phyloP scores from a whole-genome alignment of 129 eudicot genomes.

The Lactuca saligna region DNA sequence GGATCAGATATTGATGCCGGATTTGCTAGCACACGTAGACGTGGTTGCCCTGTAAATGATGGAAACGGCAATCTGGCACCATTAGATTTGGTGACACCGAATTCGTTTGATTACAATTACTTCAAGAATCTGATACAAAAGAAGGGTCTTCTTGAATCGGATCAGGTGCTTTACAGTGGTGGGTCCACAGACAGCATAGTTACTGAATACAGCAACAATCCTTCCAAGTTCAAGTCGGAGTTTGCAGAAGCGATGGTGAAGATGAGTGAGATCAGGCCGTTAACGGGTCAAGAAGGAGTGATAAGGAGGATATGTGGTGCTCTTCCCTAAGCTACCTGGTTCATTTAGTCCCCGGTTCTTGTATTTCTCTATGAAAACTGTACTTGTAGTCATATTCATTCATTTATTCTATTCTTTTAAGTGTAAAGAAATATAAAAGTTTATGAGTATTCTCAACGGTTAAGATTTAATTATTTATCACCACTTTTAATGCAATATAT shows the following conservation, averaged over 20 bases:
- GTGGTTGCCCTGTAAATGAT: conserved; percentile 42
- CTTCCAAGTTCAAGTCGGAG: conserved; percentile 44
- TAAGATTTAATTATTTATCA: background rate
- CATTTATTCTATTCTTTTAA: background rate
- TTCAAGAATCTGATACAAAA: conserved; percentile 45
- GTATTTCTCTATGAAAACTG: background rate
- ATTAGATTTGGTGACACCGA: conserved; percentile 50
- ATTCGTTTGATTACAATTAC: conserved; percentile 51
- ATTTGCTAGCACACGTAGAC: conserved; percentile 44
- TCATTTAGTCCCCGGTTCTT: too few relatives aligned
- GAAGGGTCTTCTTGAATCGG: conserved; percentile 74
- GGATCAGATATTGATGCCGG: conserved; percentile 51
- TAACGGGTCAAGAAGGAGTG: conserved; percentile 56
- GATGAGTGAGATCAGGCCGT: conserved; percentile 63
- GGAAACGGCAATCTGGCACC: conserved; percentile 59
- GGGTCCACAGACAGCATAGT: conserved; percentile 59
- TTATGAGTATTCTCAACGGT: background rate
- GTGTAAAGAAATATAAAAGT: background rate
- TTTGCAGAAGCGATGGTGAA: conserved; percentile 71
- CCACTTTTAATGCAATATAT: background rate
- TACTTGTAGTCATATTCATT: conserved; percentile 4
- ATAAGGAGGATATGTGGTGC: conserved; percentile 53
- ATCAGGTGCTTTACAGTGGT: conserved; percentile 71
- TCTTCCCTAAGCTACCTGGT: conserved; percentile 15
- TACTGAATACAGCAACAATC: conserved; percentile 36